Base-by-base conservation (phyloP, 2,329 filamentous ascomycete species). In the Curvularia verruculosa region DNA sequence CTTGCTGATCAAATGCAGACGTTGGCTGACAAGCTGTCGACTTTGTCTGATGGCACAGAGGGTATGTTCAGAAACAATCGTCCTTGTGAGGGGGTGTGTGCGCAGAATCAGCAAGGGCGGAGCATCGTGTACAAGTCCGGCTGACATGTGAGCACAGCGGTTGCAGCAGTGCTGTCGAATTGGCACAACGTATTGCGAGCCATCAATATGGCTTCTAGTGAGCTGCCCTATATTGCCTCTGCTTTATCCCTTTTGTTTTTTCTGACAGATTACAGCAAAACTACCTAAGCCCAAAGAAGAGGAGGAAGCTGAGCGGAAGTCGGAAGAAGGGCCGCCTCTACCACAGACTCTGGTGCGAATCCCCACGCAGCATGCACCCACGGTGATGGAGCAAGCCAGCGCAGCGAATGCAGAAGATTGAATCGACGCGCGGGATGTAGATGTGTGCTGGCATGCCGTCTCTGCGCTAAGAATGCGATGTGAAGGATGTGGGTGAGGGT, bases 171-270 rank as follows among this genome's bases (percentile, higher is more conserved):
- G 21, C 81, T 96, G 73, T 85, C 88, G 51, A 96, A 95, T 75
- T 96, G 91, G 91, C 89, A 93, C 75, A 93, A 91, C 67, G 91
- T 96, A 63, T 82, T 96, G 58, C 84, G 89, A 63, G 90, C 90
- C 40, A 93, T 96, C 70, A 89, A 89, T 71, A 93, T 95, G 89
- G 91, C 91, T 60, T 93, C 89, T 58, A 84, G 90, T 93, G 82
- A 71, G 86, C 79, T 26, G 6, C 29, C 41, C 15, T 12, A 49
- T 5, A 31, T 52, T 24, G 43, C 15, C 31, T 41, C 21, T 36
- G 45, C n/a, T 46, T 55, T 61, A 34, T 5, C 28, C 37, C 21
- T 28, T 19, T 28, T 12, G 45, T 36, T 29, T 29, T 2, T 29
- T 29, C 46, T 71, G 57, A 69, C 56, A 26, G 36, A 12, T 46